phyloP scores from a whole-genome alignment of 768 basidiomycete genomes.

The Kwoniella botswanensis region DNA sequence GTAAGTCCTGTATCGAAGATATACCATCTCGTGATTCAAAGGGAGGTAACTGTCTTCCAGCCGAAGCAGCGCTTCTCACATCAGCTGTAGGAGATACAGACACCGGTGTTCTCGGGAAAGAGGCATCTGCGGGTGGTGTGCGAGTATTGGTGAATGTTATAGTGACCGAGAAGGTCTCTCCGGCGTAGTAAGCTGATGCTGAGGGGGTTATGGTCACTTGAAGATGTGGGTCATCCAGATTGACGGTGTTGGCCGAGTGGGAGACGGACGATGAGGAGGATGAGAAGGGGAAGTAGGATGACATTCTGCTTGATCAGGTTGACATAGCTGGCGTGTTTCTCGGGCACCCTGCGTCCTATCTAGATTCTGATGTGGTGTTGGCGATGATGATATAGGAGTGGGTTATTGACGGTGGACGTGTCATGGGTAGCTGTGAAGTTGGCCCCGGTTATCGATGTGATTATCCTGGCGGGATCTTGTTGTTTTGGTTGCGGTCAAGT shows the following conservation, averaged over 20 bases:
- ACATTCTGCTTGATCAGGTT: constrained; percentile 18
- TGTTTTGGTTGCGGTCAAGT: background rate
- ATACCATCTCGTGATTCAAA: background rate
- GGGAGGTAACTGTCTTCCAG: constrained; percentile 17
- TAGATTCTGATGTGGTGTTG: background rate
- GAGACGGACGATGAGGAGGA: constrained; percentile 21
- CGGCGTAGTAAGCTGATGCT: constrained; percentile 89
- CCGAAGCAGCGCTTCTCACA: constrained; percentile 14
- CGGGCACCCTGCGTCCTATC: background rate
- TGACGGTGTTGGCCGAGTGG: constrained; percentile 4
- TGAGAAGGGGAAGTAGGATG: constrained; percentile 44
- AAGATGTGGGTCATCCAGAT: constrained; percentile 50
- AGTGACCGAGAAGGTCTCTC: constrained; percentile 81
- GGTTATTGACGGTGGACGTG: background rate
- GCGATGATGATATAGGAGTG: no score
- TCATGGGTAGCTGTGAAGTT: background rate
- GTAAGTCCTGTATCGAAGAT: constrained; percentile 10
- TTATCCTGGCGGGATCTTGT: background rate
- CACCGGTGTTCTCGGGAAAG: constrained; percentile 6
- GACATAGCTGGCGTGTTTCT: background rate
- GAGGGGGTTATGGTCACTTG: constrained; percentile 64
- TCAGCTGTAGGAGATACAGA: constrained; percentile 22
- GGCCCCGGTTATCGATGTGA: background rate
- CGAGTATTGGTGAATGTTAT: constrained; percentile 86
- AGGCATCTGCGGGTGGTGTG: constrained; percentile 12